Conservation (phyloP, 768 basidiomycete species). For the Leccinum boreale region DNA sequence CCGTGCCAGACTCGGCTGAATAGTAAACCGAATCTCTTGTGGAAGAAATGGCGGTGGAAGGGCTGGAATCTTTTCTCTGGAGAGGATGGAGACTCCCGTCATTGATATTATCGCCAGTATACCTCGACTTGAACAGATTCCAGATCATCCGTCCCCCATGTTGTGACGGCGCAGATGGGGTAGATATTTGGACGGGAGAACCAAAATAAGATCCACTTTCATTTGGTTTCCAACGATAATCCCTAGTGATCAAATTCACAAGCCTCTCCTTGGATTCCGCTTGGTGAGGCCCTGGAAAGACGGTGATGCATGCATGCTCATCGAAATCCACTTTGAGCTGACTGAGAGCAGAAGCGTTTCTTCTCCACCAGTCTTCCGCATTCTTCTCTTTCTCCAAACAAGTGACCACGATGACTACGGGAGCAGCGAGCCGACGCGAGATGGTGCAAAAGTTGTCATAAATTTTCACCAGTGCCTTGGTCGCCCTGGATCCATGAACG, state of each 20-base stretch:
- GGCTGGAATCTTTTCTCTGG: neutral
- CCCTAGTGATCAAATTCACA: slow-evolving; percentile 9
- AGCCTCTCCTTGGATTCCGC: slow-evolving; percentile 16
- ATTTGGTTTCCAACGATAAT: slow-evolving; percentile 7
- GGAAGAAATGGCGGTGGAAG: neutral
- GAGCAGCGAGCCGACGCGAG: slow-evolving; percentile 36
- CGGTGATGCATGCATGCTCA: slow-evolving; percentile 39
- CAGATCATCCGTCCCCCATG: neutral
- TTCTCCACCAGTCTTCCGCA: slow-evolving; percentile 33
- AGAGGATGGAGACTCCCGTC: neutral
- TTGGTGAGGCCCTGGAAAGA: slow-evolving; percentile 8
- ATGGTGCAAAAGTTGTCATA: slow-evolving; percentile 34
- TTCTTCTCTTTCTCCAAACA: slow-evolving; percentile 24
- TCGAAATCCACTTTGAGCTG: slow-evolving; percentile 30
- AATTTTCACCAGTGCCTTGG: slow-evolving; percentile 24
- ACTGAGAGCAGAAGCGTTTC: slow-evolving; percentile 27
- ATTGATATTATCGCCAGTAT: neutral
- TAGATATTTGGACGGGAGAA: neutral
- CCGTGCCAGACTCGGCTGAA: slow-evolving; percentile 10
- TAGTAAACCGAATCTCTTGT: slow-evolving; percentile 2
- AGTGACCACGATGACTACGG: slow-evolving; percentile 36
- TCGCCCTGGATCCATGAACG: slow-evolving; percentile 35
- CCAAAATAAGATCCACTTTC: slow-evolving; percentile 11
- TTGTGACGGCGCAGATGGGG: neutral
- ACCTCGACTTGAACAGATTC: neutral